A percentile compares a stretch with the other conserved stretches of the same genome.
phyloP scores from a whole-genome alignment of 2,329 filamentous ascomycete species.

The Scytalidium sp. region DNA sequence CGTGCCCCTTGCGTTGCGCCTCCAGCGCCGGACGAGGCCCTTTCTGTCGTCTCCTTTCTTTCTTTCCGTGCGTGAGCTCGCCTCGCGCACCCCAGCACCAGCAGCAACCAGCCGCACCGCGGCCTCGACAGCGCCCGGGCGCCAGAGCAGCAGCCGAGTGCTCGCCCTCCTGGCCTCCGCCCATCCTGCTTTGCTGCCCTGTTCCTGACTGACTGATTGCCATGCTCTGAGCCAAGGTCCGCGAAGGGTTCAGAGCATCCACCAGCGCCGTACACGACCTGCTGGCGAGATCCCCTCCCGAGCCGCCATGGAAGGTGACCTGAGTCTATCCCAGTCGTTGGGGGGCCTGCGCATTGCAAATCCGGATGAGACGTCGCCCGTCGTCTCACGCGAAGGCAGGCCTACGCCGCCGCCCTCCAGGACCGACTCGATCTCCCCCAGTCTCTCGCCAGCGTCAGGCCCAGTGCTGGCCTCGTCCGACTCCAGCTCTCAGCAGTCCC shows the following conservation, averaged over 20 bases:
- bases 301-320: slow-evolving; percentile 76
- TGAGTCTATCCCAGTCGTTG: slow-evolving; percentile 87
- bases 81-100: no score
- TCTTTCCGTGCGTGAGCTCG: no score
- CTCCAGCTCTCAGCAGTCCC: slow-evolving; percentile 23
- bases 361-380: slow-evolving; percentile 63
- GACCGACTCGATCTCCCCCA: slow-evolving; percentile 10
- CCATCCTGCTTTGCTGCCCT: no score
- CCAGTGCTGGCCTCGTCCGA: slow-evolving; percentile 23
- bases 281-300: slow-evolving; percentile 2
- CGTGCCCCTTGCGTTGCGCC: no score
- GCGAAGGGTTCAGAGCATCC: background rate
- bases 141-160: no score
- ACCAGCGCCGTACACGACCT: slow-evolving; percentile 6
- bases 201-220: no score
- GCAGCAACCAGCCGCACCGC: no score
- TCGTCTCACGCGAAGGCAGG: slow-evolving; percentile 19
- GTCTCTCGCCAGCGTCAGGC: slow-evolving; percentile 16
- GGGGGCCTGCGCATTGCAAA: slow-evolving; percentile 96
- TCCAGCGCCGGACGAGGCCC: no score
- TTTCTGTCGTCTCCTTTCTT: no score
- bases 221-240: background rate
- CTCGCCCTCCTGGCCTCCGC: no score
- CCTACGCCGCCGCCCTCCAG: slow-evolving; percentile 13
- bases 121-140: no score